phyloP scores from a whole-genome alignment of 495 filamentous ascomycete species.

The Gamarada debralockiae region DNA sequence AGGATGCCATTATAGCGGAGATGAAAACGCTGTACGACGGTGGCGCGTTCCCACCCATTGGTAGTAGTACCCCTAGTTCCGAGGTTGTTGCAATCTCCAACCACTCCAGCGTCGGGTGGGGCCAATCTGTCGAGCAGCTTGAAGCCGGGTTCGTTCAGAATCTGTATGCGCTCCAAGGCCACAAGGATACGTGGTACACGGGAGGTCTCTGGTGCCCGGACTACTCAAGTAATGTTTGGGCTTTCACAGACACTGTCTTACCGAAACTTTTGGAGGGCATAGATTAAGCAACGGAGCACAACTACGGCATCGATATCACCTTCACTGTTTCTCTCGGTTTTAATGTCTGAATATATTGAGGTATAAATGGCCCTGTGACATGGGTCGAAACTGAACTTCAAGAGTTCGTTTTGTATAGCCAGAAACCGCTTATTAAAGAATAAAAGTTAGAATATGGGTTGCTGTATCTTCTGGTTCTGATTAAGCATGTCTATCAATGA shows the following conservation, averaged over 20 bases:
- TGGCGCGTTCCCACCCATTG: conserved; percentile 24
- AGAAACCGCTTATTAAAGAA: conserved; percentile 9
- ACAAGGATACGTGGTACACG: conserved; percentile 38
- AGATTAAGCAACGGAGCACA: conserved; percentile 10
- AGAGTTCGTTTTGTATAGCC: conserved; percentile 3
- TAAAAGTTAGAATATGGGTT: neutral
- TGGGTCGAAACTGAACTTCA: conserved; percentile 8
- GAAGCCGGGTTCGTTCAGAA: conserved; percentile 32
- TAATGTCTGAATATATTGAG: conserved; percentile 12
- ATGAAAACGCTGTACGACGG: conserved; percentile 29
- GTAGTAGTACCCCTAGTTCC: conserved; percentile 18
- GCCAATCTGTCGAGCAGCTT: conserved; percentile 28
- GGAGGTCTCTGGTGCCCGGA: conserved; percentile 35
- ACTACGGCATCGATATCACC: conserved; percentile 7
- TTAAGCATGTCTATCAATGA: neutral
- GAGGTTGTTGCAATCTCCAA: conserved; percentile 30
- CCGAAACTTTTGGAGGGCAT: conserved; percentile 12
- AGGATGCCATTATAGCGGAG: conserved; percentile 23
- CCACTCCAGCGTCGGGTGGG: conserved; percentile 31
- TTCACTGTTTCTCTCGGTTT: conserved; percentile 6
- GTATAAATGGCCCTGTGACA: neutral
- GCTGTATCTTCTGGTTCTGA: neutral
- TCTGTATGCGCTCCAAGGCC: conserved; percentile 36
- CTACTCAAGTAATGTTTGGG: conserved; percentile 35
- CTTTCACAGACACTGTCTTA: conserved; percentile 28